A percentile compares a stretch with the other conserved stretches of the same genome.
These are phyloP conservation scores for Umbelopsis sp. DNA, from an alignment of 192 early-diverging fungal genomes.

Conservation along the genomic window DNA sequence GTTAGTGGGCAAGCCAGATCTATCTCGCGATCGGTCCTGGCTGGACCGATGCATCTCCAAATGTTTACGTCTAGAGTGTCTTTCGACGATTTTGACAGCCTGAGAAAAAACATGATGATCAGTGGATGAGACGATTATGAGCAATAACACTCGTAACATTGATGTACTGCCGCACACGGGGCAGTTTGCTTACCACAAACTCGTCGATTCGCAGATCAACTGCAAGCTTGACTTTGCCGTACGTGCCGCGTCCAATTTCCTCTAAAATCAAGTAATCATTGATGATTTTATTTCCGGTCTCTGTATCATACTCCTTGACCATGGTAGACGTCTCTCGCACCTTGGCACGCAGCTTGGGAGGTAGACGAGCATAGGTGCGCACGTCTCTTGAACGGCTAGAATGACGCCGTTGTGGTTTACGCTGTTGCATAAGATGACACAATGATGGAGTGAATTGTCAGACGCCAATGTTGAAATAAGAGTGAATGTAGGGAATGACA, in stretches of 20 bases:
- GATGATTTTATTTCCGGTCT: conserved; percentile 91
- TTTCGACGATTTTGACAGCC: conserved; percentile 78
- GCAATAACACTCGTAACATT: too few species aligned
- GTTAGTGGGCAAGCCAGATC: conserved; percentile 33
- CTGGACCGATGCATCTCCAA: conserved; percentile 31
- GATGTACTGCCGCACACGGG: too few species aligned
- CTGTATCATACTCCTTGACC: conserved; percentile 82
- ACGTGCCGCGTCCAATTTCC: conserved; percentile 92
- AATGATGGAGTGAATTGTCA: neutral
- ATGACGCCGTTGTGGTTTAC: neutral
- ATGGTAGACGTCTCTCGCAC: conserved; percentile 87
- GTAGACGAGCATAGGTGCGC: neutral
- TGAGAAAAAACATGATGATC: conserved; percentile 25
- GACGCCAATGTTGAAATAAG: neutral
- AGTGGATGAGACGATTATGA: neutral
- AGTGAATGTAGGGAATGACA: neutral
- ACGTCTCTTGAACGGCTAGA: conserved; percentile 2
- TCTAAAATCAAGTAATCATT: conserved; percentile 93
- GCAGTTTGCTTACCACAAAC: conserved; percentile 61
- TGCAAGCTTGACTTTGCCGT: conserved; percentile 95
- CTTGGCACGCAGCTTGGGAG: conserved; percentile 1
- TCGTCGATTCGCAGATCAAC: conserved; percentile 78
- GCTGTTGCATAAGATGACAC: neutral
- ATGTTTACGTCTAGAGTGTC: conserved; percentile 57
- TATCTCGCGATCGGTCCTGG: conserved; percentile 24